Evolutionary conservation across 176 grass and related monocot genomes (phyloP).

Genomic region (Coix lacrymajobi): DNA sequence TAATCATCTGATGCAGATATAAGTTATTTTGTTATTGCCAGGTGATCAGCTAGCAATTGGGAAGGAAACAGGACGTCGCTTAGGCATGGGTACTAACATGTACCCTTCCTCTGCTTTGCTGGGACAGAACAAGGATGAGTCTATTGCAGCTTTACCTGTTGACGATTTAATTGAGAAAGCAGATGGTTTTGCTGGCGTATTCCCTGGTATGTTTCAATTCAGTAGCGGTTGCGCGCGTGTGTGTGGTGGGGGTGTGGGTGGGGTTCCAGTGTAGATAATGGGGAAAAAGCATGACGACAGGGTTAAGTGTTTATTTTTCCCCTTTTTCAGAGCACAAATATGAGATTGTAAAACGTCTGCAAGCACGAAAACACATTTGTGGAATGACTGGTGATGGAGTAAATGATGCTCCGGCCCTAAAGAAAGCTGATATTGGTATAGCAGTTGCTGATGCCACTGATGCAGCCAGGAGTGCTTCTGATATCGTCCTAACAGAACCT

Average conservation of each 20-base stretch:
- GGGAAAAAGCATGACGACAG: background rate
- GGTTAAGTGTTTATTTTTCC: background rate
- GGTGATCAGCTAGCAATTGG: constrained; percentile 29
- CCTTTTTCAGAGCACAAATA: constrained; percentile 20
- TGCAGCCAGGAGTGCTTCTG: constrained; percentile 30
- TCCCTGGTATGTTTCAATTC: constrained; percentile 16
- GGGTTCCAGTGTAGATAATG: background rate
- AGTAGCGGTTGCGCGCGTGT: no score
- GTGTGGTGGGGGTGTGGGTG: background rate
- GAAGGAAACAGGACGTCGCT: constrained; percentile 16
- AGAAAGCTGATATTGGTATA: constrained; percentile 35
- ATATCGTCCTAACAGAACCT: constrained; percentile 27
- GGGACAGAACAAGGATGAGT: constrained; percentile 27
- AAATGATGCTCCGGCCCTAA: constrained; percentile 27
- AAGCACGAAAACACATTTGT: constrained; percentile 20
- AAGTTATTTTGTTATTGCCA: constrained; percentile 12
- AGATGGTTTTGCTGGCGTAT: constrained; percentile 37
- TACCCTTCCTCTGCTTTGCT: constrained; percentile 30
- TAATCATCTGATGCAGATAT: background rate
- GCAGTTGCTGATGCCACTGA: constrained; percentile 34
- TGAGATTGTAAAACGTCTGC: constrained; percentile 27
- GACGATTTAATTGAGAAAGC: constrained; percentile 34
- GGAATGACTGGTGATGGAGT: constrained; percentile 39
- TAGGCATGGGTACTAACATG: constrained; percentile 38
- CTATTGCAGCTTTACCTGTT: constrained; percentile 17